Conservation (phyloP, 73 alveolate species). For the Paramecium octaurelia region DNA sequence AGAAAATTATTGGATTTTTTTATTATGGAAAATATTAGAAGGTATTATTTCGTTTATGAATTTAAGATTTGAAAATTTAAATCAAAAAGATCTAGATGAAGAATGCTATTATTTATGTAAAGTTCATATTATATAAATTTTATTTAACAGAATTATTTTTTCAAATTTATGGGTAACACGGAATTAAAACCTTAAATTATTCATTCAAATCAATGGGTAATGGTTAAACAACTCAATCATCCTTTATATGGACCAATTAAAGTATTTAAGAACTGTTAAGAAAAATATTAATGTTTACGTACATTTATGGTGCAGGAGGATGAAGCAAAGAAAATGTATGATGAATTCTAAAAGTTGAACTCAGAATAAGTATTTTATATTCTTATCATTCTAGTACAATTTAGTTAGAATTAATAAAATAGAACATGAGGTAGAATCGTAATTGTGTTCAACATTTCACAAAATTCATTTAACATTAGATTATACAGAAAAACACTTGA, state of each 20-base stretch:
- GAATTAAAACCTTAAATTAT: background rate
- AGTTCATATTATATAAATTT: background rate
- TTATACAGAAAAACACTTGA: background rate
- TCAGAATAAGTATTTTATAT: background rate
- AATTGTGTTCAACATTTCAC: background rate
- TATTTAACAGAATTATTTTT: background rate
- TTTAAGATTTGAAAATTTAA: background rate
- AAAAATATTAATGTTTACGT: background rate
- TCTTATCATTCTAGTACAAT: background rate
- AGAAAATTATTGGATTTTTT: too few species aligned
- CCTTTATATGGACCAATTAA: background rate
- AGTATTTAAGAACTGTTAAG: background rate
- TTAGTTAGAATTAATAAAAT: background rate
- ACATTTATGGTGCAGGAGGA: background rate
- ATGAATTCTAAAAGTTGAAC: background rate
- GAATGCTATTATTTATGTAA: background rate
- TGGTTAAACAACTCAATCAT: background rate
- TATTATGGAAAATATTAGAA: too few species aligned
- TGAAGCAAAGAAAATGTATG: background rate
- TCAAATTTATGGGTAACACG: background rate
- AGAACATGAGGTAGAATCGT: background rate
- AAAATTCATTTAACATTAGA: conserved; percentile 25
- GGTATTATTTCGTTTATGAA: background rate
- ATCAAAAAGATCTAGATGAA: background rate
- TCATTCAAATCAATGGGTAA: conserved; percentile 15